Evolutionary conservation across 1,284 basidiomycete species (phyloP).

Genomic region (Porodaedalea pini): DNA sequence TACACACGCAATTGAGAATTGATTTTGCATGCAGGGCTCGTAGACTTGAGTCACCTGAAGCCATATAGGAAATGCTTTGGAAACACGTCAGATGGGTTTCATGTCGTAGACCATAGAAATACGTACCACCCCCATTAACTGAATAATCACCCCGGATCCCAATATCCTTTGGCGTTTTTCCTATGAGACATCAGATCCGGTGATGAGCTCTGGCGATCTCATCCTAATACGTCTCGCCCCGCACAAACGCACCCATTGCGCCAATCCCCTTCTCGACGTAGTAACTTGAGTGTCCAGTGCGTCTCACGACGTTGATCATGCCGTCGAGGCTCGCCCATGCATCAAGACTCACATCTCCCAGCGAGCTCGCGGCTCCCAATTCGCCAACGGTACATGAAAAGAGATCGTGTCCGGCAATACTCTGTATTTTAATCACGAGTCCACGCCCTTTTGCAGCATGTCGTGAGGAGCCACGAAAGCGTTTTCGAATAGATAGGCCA

Average conservation of each 20-base stretch:
- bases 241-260: constrained; percentile 46
- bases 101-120: neutral
- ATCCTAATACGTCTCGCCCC: neutral
- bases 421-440: constrained; percentile 71
- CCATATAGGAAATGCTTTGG: constrained; percentile 77
- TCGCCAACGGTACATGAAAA: constrained; percentile 82
- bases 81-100: neutral
- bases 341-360: constrained; percentile 74
- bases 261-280: constrained; percentile 81
- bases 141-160: constrained; percentile 60
- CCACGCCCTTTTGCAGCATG: constrained; percentile 69
- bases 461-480: constrained; percentile 68
- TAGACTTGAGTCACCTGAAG: constrained; percentile 50
- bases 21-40: constrained; percentile 12
- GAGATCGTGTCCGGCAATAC: constrained; percentile 70
- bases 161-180: constrained; percentile 68
- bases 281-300: constrained; percentile 79
- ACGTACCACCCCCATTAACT: constrained; percentile 72
- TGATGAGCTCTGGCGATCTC: neutral
- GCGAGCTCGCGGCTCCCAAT: constrained; percentile 56
- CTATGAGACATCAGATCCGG: neutral
- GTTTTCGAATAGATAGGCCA: constrained; percentile 73
- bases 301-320: constrained; percentile 71
- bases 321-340: constrained; percentile 75
- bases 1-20: constrained; percentile 30